Base-by-base conservation (phyloP, 1,139 yeast species). In the Yamadazyma spencermartinsiae region DNA sequence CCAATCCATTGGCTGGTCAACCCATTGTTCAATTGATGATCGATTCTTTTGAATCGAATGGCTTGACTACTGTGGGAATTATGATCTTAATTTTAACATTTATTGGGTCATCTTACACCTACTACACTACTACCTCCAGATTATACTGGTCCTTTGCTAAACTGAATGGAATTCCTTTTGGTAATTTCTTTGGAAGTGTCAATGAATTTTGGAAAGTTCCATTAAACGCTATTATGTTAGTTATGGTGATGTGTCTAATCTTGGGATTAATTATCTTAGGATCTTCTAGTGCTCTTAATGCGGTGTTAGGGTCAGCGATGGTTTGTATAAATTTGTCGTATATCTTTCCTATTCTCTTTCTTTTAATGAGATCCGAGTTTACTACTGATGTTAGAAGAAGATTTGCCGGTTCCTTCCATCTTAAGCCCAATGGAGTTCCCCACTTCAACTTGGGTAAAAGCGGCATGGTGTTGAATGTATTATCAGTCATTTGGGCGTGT, bases 141-240 rank as follows among this genome's bases (percentile, higher is more conserved):
- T 50, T 61, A 32, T 46, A 56, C 30, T 60, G 63, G 64, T 50
- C 66, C 1, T 61, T 62, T 48, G 58, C 63, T 7, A 49, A 52
- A 31, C 55, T 58, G 12, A 52, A 60, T 35, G 65, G 62, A 4
- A 45, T 60, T 30, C 63, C 65, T 25, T 56, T 51, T 37, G 60
- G 61, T 9, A 37, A 44, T 12, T 47, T 49, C 21, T 51, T 61
- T 35, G 56, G 60, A 11, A 43, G 37, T 25, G 51, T 61, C 28
- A 42, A 56, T 26, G 29, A 44, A 1, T 48, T 37, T 9, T 50
- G 50, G 23, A 54, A 56, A 34, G 54, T 51, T 18, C 67, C 67
- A 9, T 48, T 58, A 6, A 53, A 57, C 37, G 55, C 65, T 2
- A 49, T 60, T 28, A 29, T 37, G 3, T 51, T 58, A 34, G 46